Base-by-base conservation (phyloP, 306 rosid species). In the Cucumis hystrix region DNA sequence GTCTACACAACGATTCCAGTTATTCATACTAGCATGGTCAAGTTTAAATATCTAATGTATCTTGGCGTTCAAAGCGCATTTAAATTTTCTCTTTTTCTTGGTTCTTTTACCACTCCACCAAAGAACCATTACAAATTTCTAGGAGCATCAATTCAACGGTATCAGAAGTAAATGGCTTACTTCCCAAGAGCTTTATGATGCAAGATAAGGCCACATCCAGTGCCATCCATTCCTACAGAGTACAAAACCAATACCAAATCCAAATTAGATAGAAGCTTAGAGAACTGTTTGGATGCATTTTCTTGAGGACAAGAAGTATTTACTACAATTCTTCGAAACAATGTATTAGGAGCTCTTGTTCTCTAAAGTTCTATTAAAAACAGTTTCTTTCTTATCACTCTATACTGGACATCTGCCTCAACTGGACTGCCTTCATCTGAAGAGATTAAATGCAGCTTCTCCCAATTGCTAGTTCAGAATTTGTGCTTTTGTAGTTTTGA, bases 111-210 rank as follows among this genome's bases (percentile, higher is more conserved):
- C 58, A 47, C 21, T 45, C 39, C 37, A 70, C 7, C 10, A 25
- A 70, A 70, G 75, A 70, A 21, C 12, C 61, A 51, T 16, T 14
- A 28, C 41, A 25, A 71, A 71, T 71, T 49, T 72, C 77, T 9
- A 16, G 62, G 16, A 28, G 16, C 10, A 17, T 35, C 30, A 73
- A 71, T 54, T 52, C 62, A 54, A 73, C 47, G 30, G 43, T 28
- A 77, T 23, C 30, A 63, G 30, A n/a, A 47, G 51, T 61, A 49
- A 61, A 60, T 63, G 41, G 41, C 93, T 80, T 88, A 92, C 97
- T 87, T 92, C 78, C 93, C 97, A 80, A 95, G 97, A 83, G 98
- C 96, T 87, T 89, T 86, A 85, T 92, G 97, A 74, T 92, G 97
- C 90, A 95, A 74, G 85, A 81, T 76, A 72, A 95, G 97, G 37